A percentile compares a stretch with the other conserved stretches of the same genome.
These are phyloP conservation scores for Hyphodiscus sp. DNA, from an alignment of 2,329 filamentous ascomycete genomes.

Conservation along the genomic window DNA sequence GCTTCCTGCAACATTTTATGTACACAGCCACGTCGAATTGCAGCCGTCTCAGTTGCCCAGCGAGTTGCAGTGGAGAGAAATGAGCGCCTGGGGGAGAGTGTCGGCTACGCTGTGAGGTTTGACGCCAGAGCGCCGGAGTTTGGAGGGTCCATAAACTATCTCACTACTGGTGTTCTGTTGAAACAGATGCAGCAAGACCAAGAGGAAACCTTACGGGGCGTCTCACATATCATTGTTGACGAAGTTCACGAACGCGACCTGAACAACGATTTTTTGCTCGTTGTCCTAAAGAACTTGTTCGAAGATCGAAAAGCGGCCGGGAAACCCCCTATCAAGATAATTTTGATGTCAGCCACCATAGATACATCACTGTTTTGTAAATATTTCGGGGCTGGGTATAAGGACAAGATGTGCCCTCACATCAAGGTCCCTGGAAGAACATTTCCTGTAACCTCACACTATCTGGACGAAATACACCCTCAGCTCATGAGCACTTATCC, in stretches of 20 bases:
- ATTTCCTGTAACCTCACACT: conserved; percentile 79
- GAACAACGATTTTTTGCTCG: conserved; percentile 89
- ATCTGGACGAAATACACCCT: conserved; percentile 82
- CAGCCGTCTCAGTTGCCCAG: conserved; percentile 84
- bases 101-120: conserved; percentile 83
- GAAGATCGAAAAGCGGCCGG: conserved; percentile 51
- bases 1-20: conserved; percentile 80
- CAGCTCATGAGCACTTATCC: conserved; percentile 47
- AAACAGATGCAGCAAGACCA: conserved; percentile 72
- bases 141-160: conserved; percentile 71
- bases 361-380: conserved; percentile 75
- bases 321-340: conserved; percentile 75
- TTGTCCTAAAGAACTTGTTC: conserved; percentile 80
- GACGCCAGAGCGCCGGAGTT: conserved; percentile 68
- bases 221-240: conserved; percentile 89
- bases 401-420: conserved; percentile 64
- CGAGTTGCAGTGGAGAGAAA: conserved; percentile 88
- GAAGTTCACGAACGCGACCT: conserved; percentile 92
- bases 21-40: conserved; percentile 90
- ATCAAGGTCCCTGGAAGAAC: conserved; percentile 85
- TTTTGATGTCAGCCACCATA: conserved; percentile 92
- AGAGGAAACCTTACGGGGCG: conserved; percentile 75
- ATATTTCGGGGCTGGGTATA: conserved; percentile 66
- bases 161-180: conserved; percentile 87
- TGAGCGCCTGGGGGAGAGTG: conserved; percentile 69